These are phyloP conservation scores for Alternaria postmessia DNA, from an alignment of 2,329 filamentous ascomycete genomes.

Conservation along the genomic window DNA sequence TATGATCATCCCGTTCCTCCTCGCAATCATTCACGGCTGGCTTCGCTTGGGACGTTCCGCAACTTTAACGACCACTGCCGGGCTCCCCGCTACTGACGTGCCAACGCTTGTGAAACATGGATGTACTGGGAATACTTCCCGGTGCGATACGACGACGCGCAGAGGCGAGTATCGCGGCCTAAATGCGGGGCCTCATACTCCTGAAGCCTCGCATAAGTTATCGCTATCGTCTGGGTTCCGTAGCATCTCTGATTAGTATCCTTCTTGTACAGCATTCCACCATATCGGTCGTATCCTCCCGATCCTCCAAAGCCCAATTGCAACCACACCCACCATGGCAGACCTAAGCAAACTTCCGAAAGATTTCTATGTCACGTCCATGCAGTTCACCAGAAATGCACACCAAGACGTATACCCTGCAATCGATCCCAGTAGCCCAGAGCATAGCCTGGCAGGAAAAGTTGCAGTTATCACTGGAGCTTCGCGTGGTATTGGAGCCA, in stretches of 20 bases:
- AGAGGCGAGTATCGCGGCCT: neutral
- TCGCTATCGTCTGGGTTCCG: neutral
- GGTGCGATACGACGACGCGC: neutral
- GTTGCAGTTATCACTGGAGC: slow-evolving; percentile 53
- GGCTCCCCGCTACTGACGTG: neutral
- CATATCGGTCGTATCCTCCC: neutral
- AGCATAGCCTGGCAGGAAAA: slow-evolving; percentile 46
- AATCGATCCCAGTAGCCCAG: slow-evolving; percentile 48
- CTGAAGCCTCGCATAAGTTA: neutral
- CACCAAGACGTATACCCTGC: slow-evolving; percentile 52
- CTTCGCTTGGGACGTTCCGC: slow-evolving; percentile 7
- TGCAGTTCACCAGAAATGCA: slow-evolving; percentile 20
- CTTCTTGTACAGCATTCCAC: neutral
- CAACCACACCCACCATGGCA: slow-evolving; percentile 4
- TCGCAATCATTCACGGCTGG: neutral
- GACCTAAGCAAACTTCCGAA: slow-evolving; percentile 22
- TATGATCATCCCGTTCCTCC: neutral
- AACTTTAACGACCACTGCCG: slow-evolving; percentile 1
- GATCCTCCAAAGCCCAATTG: neutral
- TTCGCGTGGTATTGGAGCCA: slow-evolving; percentile 49
- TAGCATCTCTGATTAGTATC: neutral
- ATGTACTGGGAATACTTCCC: neutral
- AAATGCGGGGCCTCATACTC: neutral
- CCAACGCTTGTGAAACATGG: neutral
- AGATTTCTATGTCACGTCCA: slow-evolving; percentile 21